These are phyloP conservation scores for Acaromyces ingoldii DNA, from an alignment of 1,284 basidiomycete genomes.

Conservation along the genomic window DNA sequence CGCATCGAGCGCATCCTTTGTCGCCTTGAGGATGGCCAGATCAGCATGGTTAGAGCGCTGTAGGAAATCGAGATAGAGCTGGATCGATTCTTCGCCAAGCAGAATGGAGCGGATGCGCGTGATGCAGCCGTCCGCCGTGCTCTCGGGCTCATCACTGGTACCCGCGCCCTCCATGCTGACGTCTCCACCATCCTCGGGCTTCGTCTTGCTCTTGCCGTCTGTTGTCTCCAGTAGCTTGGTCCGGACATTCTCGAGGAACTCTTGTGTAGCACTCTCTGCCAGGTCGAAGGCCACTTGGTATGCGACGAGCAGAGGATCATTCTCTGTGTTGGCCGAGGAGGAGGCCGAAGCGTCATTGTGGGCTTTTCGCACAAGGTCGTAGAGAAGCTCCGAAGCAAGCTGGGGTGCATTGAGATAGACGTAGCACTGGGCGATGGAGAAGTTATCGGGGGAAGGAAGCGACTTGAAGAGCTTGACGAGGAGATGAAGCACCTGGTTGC, in stretches of 20 bases:
- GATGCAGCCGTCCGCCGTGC: constrained; percentile 25
- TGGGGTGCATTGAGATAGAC: constrained; percentile 48
- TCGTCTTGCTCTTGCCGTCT: constrained; percentile 25
- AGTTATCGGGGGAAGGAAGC: constrained; percentile 44
- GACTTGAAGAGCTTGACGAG: constrained; percentile 50
- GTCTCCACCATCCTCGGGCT: constrained; percentile 18
- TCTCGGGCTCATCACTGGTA: constrained; percentile 9
- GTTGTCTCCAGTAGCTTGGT: not conserved
- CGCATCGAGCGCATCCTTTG: constrained; percentile 49
- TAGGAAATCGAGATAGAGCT: constrained; percentile 50
- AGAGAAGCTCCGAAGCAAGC: constrained; percentile 39
- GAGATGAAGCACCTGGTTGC: constrained; percentile 44
- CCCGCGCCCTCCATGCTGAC: constrained; percentile 24
- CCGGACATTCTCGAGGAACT: constrained; percentile 48
- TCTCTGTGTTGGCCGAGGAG: constrained; percentile 33
- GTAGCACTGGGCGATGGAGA: constrained; percentile 50
- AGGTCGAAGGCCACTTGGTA: constrained; percentile 50
- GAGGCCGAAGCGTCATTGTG: constrained; percentile 30
- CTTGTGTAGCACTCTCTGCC: constrained; percentile 51
- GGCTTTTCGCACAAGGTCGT: constrained; percentile 38
- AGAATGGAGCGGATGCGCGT: constrained; percentile 42
- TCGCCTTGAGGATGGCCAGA: constrained; percentile 44
- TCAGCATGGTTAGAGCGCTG: constrained; percentile 48
- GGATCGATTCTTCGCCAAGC: constrained; percentile 47
- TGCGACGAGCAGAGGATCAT: constrained; percentile 43